Base-by-base conservation (phyloP, 345 rosid genomes). In the Stellera chamaejasme region DNA sequence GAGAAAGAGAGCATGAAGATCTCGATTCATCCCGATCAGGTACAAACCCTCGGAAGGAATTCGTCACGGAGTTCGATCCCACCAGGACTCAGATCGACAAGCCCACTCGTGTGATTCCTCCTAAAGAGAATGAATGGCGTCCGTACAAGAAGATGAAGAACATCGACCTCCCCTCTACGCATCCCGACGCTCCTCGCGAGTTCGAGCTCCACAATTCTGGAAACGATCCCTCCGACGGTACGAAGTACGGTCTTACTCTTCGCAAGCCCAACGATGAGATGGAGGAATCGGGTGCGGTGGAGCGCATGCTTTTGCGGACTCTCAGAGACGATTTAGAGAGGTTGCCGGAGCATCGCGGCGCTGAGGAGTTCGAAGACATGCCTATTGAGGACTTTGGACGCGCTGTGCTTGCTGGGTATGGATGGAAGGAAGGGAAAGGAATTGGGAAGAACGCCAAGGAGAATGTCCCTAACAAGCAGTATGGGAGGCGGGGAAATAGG, bases 341-440 rank as follows among this genome's bases (percentile, higher is more conserved):
- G 50, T 63, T 88, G 45, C 84, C 88, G 11, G 95, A 88, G n/a
- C 85, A 88, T 71, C 79, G 68, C 3, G 81, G 80, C 1, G 61
- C 74, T 11, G 90, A 80, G 57, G 96, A 84, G 58, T 80, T 71
- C 61, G 79, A 73, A 36, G 90, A 80, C 27, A 69, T 84, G 64
- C 85, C 98, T 0, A 92, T 92, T 1, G 96, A 88, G 62, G 92
- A 69, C 1, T 92, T 77, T 42, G 95, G 83, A 0, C 80, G 75
- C 23, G 88, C 96, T 0, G 55, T 85, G 70, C 79, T 92, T 13
- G 79, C 81, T 61, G 98, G 96, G 0, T 88, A 88, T 47, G 98
- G 98, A 0, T 92, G 96, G 96, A 63, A 68, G 8, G 92, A 90
- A 54, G 95, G 98, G 2, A 66, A 69, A 32, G 97, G 97, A 5